Evolutionary conservation across 1,284 basidiomycete genomes (phyloP).

Genomic region (Neolentinus lepideus): DNA sequence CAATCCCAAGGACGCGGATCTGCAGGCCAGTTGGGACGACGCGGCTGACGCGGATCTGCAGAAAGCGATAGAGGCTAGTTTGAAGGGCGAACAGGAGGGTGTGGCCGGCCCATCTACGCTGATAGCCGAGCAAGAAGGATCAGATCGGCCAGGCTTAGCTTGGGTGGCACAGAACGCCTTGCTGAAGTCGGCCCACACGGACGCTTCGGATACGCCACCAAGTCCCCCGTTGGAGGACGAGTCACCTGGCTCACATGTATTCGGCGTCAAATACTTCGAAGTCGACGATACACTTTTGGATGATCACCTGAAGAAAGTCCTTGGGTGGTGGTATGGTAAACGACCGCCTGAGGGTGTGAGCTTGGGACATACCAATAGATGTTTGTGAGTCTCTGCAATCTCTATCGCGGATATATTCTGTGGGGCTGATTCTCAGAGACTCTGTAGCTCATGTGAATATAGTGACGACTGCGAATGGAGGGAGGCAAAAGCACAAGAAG

Average conservation of each 20-base stretch:
- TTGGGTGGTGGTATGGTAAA: slow-evolving; percentile 72
- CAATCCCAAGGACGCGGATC: not conserved
- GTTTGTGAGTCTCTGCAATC: slow-evolving; percentile 46
- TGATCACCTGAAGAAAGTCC: slow-evolving; percentile 43
- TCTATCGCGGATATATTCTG: too few relatives aligned
- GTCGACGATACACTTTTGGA: slow-evolving; percentile 55
- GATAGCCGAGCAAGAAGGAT: slow-evolving; percentile 19
- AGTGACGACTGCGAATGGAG: slow-evolving; percentile 79
- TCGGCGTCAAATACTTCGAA: slow-evolving; percentile 60
- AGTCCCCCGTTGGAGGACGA: not conserved
- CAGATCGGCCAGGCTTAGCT: slow-evolving; percentile 20
- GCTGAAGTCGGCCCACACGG: slow-evolving; percentile 5
- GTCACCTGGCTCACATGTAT: slow-evolving; percentile 29
- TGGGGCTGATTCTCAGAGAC: slow-evolving; percentile 3
- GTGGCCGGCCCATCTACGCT: slow-evolving; percentile 12
- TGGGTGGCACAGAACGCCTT: slow-evolving; percentile 31
- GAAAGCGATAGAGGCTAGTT: slow-evolving; percentile 9
- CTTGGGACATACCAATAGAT: slow-evolving; percentile 52
- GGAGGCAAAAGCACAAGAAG: slow-evolving; percentile 52
- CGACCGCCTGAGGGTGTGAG: slow-evolving; percentile 65
- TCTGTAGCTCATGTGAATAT: slow-evolving; percentile 71
- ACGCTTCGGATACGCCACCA: not conserved
- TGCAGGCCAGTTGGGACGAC: too few relatives aligned
- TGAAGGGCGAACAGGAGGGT: not conserved
- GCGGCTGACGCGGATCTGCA: slow-evolving; percentile 16